Evolutionary conservation across 2,329 filamentous ascomycete species (phyloP).

Genomic region (Colletotrichum cereale): DNA sequence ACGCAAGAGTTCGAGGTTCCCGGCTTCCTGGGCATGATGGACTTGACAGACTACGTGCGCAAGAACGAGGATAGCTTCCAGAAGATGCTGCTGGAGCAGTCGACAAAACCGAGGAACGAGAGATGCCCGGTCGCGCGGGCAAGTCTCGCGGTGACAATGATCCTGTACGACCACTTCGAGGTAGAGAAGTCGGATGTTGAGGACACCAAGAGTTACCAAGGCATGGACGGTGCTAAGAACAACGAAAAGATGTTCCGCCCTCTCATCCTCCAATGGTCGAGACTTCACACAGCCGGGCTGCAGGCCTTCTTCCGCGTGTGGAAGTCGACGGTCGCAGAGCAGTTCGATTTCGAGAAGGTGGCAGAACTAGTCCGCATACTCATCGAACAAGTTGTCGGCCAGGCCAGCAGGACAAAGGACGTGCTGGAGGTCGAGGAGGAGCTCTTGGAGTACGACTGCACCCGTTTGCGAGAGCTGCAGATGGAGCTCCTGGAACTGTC

Average conservation of each 20-base stretch:
- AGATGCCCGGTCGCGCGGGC: constrained; percentile 90
- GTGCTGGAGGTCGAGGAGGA: constrained; percentile 91
- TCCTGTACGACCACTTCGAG: constrained; percentile 95
- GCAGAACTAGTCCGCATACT: constrained; percentile 91
- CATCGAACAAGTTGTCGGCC: constrained; percentile 88
- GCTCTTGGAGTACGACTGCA: constrained; percentile 84
- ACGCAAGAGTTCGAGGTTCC: constrained; percentile 86
- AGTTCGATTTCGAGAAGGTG: constrained; percentile 93
- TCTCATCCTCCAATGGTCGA: constrained; percentile 91
- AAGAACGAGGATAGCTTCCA: constrained; percentile 94
- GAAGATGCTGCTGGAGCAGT: constrained; percentile 91
- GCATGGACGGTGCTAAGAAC: constrained; percentile 79
- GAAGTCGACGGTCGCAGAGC: constrained; percentile 87
- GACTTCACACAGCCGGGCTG: constrained; percentile 86
- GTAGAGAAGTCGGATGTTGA: constrained; percentile 87
- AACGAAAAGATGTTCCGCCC: constrained; percentile 91
- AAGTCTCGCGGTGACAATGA: constrained; percentile 86
- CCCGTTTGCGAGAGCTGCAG: constrained; percentile 83
- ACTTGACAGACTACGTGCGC: constrained; percentile 91
- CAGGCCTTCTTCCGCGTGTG: constrained; percentile 92
- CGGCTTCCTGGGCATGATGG: constrained; percentile 97
- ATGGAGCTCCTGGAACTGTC: constrained; percentile 93
- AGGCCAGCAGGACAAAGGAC: constrained; percentile 84
- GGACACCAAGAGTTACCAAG: constrained; percentile 80
- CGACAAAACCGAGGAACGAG: constrained; percentile 75